Percentiles rank a stretch among this genome's conserved stretches.
These are phyloP conservation scores for Colletotrichum graminicola DNA, from an alignment of 2,329 filamentous ascomycete species.

Conservation along the genomic window DNA sequence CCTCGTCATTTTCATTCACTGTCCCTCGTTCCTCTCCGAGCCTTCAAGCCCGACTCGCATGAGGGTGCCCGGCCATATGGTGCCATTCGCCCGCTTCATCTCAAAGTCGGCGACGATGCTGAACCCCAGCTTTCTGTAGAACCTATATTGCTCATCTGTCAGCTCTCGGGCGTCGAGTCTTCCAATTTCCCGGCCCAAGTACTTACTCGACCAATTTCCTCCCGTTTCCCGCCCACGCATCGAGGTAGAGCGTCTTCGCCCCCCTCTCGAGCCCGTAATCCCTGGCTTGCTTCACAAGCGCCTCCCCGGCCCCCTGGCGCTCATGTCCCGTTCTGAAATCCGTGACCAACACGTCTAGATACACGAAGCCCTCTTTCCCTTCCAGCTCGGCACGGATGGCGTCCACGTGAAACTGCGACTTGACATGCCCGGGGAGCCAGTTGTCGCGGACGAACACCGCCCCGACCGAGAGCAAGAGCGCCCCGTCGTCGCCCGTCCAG, in stretches of 20 bases:
- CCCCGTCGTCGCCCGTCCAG: conserved; percentile 14
- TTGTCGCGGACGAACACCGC: conserved; percentile 24
- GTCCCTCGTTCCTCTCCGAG: background rate
- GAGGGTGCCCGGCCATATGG: background rate
- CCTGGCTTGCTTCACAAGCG: conserved; percentile 38
- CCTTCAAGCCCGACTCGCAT: background rate
- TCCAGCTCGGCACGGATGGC: conserved; percentile 15
- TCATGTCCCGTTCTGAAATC: conserved; percentile 36
- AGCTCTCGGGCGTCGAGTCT: background rate
- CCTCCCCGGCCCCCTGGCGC: conserved; percentile 33
- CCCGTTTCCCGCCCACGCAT: conserved; percentile 47
- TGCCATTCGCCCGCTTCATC: background rate
- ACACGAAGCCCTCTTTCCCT: conserved; percentile 33
- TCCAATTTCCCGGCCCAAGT: background rate
- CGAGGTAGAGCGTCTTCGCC: conserved; percentile 45
- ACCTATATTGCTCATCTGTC: background rate
- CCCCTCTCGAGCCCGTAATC: conserved; percentile 22
- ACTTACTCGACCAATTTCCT: conserved; percentile 43
- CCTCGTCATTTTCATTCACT: background rate
- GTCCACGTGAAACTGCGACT: conserved; percentile 4
- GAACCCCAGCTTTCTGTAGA: conserved; percentile 14
- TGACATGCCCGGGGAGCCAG: conserved; percentile 40
- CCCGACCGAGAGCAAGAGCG: conserved; percentile 24
- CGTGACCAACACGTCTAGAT: conserved; percentile 42
- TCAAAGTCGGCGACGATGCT: background rate